Evolutionary conservation across 140 eudicot genomes (phyloP).

Genomic region (Oenanthe javanica): DNA sequence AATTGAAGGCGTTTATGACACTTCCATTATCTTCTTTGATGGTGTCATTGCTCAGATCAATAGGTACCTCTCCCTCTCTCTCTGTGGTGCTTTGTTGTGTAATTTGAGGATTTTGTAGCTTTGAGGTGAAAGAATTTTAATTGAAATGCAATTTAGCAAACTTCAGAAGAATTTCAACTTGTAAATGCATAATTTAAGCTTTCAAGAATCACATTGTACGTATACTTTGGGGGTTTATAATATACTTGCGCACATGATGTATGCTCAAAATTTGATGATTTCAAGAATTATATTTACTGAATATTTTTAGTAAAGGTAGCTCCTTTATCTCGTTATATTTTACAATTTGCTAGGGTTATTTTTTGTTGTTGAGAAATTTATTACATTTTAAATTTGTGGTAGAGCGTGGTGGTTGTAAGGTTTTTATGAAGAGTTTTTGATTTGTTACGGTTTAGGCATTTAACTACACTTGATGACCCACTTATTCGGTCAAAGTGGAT

Average conservation of each 20-base stretch:
- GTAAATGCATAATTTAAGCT: background rate
- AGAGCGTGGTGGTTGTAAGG: background rate
- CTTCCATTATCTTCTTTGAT: slow-evolving; percentile 94
- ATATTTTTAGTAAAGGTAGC: background rate
- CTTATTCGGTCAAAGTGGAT: slow-evolving; percentile 79
- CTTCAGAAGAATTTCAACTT: background rate
- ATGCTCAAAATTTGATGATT: background rate
- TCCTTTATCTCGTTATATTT: background rate
- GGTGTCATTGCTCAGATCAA: slow-evolving; percentile 99
- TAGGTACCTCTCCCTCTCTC: slow-evolving; percentile 36
- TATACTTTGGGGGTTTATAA: background rate
- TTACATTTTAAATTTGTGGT: background rate
- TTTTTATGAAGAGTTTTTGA: background rate
- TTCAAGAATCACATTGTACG: background rate
- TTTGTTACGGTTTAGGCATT: slow-evolving; percentile 26
- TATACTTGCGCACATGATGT: background rate
- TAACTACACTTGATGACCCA: slow-evolving; percentile 83
- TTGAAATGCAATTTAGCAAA: background rate
- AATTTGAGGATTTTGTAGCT: background rate
- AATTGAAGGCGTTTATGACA: slow-evolving; percentile 86
- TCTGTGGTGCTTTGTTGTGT: background rate
- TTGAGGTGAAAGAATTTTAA: background rate
- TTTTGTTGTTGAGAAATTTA: background rate
- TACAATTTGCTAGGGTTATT: no score
- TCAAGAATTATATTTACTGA: background rate